Evolutionary conservation across 139 green algal genomes (phyloP).

Genomic region (Chlamydomonas urium): DNA sequence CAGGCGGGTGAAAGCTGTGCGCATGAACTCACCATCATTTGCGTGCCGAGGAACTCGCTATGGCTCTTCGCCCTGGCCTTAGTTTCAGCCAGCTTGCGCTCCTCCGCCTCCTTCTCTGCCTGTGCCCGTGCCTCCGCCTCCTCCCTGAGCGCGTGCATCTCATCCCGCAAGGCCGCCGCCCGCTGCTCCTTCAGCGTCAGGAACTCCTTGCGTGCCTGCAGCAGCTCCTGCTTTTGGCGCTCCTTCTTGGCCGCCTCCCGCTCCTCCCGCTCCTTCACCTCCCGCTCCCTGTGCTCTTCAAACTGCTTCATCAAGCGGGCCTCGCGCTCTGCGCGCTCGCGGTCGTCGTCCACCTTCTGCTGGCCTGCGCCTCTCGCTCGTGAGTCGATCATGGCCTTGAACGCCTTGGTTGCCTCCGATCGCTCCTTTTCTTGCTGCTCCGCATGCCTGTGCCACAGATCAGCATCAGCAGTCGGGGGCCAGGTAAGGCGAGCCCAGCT

Average conservation of each 20-base stretch:
- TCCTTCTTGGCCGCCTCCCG: neutral
- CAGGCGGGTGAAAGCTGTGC: too few relatives aligned
- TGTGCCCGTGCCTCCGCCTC: neutral
- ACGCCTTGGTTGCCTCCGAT: conserved; percentile 8
- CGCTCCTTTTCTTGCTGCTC: conserved; percentile 19
- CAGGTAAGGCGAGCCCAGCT: too few relatives aligned
- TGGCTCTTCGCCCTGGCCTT: neutral
- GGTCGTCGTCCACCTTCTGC: conserved; percentile 24
- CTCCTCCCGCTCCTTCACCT: neutral
- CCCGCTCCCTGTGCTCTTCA: conserved; percentile 17
- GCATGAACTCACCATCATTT: conserved; percentile 8
- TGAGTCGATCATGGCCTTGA: conserved; percentile 13
- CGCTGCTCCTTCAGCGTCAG: conserved; percentile 2
- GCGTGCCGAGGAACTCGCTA: neutral
- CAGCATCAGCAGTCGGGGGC: too few relatives aligned
- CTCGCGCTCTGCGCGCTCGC: conserved; percentile 18
- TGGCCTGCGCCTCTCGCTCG: conserved; percentile 9
- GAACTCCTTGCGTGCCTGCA: conserved; percentile 10
- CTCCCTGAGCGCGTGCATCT: neutral
- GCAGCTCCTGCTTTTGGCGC: conserved; percentile 9
- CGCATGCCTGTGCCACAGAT: neutral
- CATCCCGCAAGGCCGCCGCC: neutral
- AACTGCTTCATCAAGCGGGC: conserved; percentile 19
- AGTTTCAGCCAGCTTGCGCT: conserved; percentile 14
- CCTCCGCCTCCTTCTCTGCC: conserved; percentile 13